Evolutionary conservation across 179 eudicot species (phyloP).

Genomic region (Patellifolia procumbens): DNA sequence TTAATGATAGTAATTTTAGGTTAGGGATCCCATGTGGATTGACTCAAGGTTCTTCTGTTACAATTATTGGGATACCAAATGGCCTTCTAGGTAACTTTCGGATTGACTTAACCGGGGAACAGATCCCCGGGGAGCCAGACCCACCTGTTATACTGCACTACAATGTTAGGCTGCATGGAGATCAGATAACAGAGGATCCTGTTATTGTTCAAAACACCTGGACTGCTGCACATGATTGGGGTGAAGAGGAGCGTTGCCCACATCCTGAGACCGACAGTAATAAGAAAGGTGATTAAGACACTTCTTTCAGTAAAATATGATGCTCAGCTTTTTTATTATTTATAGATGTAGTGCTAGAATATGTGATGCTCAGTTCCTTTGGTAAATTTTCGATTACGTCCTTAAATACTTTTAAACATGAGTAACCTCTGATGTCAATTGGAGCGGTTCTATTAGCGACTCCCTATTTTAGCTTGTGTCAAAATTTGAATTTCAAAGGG

Average conservation of each 20-base stretch:
- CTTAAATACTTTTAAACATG: not conserved
- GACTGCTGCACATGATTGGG: slow-evolving; percentile 94
- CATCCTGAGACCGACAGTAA: slow-evolving; percentile 46
- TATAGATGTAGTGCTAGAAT: not conserved
- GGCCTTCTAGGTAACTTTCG: slow-evolving; percentile 85
- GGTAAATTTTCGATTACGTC: not conserved
- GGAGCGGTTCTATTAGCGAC: not conserved
- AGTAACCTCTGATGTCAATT: not conserved
- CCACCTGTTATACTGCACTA: slow-evolving; percentile 89
- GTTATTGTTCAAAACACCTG: slow-evolving; percentile 97
- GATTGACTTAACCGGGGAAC: slow-evolving; percentile 85
- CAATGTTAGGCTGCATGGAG: slow-evolving; percentile 91
- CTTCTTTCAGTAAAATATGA: not conserved
- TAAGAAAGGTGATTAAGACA: slow-evolving; percentile 60
- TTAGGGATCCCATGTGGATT: slow-evolving; percentile 83
- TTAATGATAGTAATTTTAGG: slow-evolving; percentile 57
- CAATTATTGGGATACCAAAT: slow-evolving; percentile 82
- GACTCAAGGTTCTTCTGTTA: slow-evolving; percentile 91
- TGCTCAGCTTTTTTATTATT: not conserved
- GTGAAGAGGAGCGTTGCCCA: slow-evolving; percentile 92
- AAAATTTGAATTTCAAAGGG: too few species aligned
- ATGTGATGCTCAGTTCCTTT: not conserved
- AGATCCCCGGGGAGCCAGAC: slow-evolving; percentile 90
- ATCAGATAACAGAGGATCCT: slow-evolving; percentile 81
- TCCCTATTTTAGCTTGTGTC: not conserved